Percentiles rank a stretch among this genome's conserved stretches.
These are phyloP conservation scores for Panellus pusillus DNA, from an alignment of 768 basidiomycete species.

Conservation along the genomic window DNA sequence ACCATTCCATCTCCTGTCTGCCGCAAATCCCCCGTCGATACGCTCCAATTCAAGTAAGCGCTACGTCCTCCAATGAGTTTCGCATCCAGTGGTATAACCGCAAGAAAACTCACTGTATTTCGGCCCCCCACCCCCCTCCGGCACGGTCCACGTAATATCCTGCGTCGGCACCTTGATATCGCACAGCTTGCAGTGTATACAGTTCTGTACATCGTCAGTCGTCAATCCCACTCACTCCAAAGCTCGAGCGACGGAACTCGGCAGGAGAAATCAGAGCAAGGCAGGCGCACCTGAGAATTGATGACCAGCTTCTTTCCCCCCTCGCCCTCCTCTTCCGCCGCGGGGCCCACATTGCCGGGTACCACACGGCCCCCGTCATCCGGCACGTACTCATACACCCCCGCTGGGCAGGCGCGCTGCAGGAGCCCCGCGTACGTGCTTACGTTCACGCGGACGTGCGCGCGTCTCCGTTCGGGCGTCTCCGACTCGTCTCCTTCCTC, in stretches of 20 bases:
- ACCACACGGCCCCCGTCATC: slow-evolving; percentile 43
- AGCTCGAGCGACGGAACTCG: too few relatives aligned
- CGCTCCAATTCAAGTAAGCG: slow-evolving; percentile 12
- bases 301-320: slow-evolving; percentile 89
- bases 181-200: slow-evolving; percentile 93
- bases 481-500: slow-evolving; percentile 30
- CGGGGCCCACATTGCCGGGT: slow-evolving; percentile 30
- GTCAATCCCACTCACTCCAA: too few relatives aligned
- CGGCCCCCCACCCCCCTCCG: slow-evolving; percentile 95
- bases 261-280: background rate
- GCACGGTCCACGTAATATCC: slow-evolving; percentile 96
- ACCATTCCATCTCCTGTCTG: too few relatives aligned
- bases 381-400: slow-evolving; percentile 94
- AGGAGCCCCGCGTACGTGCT: slow-evolving; percentile 84
- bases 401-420: slow-evolving; percentile 88
- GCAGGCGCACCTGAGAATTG: slow-evolving; percentile 80
- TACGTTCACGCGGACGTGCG: slow-evolving; percentile 77
- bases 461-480: slow-evolving; percentile 43
- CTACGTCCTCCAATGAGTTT: background rate
- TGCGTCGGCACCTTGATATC: slow-evolving; percentile 96
- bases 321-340: slow-evolving; percentile 52
- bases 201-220: slow-evolving; percentile 52
- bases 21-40: too few relatives aligned
- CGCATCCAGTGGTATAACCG: too few relatives aligned
- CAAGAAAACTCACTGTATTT: slow-evolving; percentile 75